Evolutionary conservation across 768 basidiomycete genomes (phyloP), one percentile per base, ranked within the genome.

Genomic region (Tulasnella sp.): DNA sequence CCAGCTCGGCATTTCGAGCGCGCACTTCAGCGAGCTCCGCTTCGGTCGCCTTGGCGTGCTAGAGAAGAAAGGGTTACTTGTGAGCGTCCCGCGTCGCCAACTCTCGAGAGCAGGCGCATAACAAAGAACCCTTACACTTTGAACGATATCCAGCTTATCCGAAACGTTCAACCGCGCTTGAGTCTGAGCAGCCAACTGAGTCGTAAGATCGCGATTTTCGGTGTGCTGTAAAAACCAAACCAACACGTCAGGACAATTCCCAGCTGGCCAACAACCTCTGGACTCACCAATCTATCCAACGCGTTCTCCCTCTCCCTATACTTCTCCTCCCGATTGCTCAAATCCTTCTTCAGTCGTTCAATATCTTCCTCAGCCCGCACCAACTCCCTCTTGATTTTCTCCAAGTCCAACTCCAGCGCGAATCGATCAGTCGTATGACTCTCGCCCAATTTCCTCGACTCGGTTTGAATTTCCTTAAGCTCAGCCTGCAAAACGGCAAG

Each of bases 391-490:
- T 91, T 91, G 70, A 96, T 84, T 2, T 94, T 85, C 78, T 98
- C 97, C 0, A 93, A 86, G 82, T 99, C 96, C 25, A 98, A 87
- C 82, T 97, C 93, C 39, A 98, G 84, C 0, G 93, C 93, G 84
- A 94, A 93, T 64, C 90, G 86, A 31, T 94, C 91, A 2, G 90
- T 91, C 0, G 91, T 91, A 80, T 92, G 92, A 15, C 90, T 89
- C 83, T 97, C 94, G 29, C 96, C 96, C 0, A 91, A 86, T 76
- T 89, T 87, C 83, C 91, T 91, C 31, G 90, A 89, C 82, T 96
- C 93, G 37, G 86, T 85, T 80, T 97, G 94, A 68, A 93, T 82
- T 0, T 85, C 82, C 78, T 89, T 87, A n/a, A 97, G 84, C 0
- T 90, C 90, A 8, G 82, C 83, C 80, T 97, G 93, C 2, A 97